These are phyloP conservation scores for Scheffersomyces titani DNA, from an alignment of 1,139 yeast species.

Conservation along the genomic window DNA sequence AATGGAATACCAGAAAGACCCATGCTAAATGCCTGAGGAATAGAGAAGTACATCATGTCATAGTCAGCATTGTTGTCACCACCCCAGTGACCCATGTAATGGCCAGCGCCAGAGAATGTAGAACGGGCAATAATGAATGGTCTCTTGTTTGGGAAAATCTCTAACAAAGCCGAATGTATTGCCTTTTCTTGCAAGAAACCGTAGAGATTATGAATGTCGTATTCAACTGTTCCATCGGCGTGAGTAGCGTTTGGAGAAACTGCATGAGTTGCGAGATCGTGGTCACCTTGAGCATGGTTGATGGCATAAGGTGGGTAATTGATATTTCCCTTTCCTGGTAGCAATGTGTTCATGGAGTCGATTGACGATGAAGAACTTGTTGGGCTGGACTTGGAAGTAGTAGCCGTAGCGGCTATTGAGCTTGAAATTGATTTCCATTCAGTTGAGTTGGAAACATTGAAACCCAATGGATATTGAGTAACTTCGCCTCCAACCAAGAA, in stretches of 20 bases:
- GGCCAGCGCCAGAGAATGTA: constrained; percentile 21
- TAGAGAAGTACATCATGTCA: constrained; percentile 21
- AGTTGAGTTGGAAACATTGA: constrained; percentile 19
- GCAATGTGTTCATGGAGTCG: constrained; percentile 19
- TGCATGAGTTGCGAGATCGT: constrained; percentile 28
- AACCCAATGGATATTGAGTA: constrained; percentile 20
- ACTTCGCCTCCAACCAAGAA: constrained; percentile 17
- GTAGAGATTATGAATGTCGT: constrained; percentile 23
- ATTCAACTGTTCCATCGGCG: constrained; percentile 29
- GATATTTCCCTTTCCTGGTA: constrained; percentile 28
- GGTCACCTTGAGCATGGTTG: constrained; percentile 23
- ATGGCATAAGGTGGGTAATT: constrained; percentile 34
- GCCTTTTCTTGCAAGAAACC: constrained; percentile 21
- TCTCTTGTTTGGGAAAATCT: constrained; percentile 18
- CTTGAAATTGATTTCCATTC: constrained; percentile 17
- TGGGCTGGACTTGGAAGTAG: constrained; percentile 10
- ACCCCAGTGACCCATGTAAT: constrained; percentile 24
- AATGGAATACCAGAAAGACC: constrained; percentile 23
- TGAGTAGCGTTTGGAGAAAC: constrained; percentile 32
- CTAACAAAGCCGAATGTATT: constrained; percentile 18
- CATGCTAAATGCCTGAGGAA: constrained; percentile 23
- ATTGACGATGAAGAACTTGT: constrained; percentile 14
- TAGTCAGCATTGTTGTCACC: constrained; percentile 23
- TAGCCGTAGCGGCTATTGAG: constrained; percentile 13
- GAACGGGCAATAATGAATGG: constrained; percentile 23